Percentiles rank a stretch among this genome's conserved stretches.
These are phyloP conservation scores for Colletotrichum filicis DNA, from an alignment of 2,329 filamentous ascomycete genomes.

Conservation along the genomic window DNA sequence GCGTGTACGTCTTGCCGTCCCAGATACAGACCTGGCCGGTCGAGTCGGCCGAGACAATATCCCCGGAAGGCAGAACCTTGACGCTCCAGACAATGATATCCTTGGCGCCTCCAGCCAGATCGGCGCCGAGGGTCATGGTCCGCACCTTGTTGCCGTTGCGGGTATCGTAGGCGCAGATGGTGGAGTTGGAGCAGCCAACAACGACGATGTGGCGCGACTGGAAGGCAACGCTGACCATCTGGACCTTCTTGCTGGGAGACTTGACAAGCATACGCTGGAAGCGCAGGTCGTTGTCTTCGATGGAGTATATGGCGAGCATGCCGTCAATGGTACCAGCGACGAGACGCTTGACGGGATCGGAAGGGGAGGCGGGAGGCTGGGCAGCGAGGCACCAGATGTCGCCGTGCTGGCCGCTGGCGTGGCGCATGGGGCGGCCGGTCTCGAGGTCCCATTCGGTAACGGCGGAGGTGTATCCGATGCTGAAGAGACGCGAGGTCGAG, in stretches of 20 bases:
- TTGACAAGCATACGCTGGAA: constrained; percentile 82
- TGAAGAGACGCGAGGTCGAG: constrained; percentile 83
- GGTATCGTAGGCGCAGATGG: constrained; percentile 91
- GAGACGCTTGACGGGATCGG: constrained; percentile 65
- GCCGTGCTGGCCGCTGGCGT: constrained; percentile 91
- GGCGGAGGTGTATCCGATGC: constrained; percentile 91
- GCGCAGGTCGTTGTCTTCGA: constrained; percentile 83
- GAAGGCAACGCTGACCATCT: constrained; percentile 92
- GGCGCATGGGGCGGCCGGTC: constrained; percentile 79
- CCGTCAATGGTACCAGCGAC: constrained; percentile 92
- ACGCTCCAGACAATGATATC: constrained; percentile 94
- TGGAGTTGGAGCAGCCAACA: constrained; percentile 95
- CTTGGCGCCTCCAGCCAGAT: constrained; percentile 79
- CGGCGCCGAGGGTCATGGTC: constrained; percentile 87
- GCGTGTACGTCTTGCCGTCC: constrained; percentile 91
- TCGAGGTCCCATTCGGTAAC: constrained; percentile 96
- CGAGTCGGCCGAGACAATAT: constrained; percentile 95
- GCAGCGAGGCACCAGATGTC: constrained; percentile 97
- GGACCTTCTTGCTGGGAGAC: constrained; percentile 83
- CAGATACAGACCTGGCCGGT: constrained; percentile 94
- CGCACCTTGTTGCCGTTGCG: constrained; percentile 80
- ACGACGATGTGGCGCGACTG: constrained; percentile 85
- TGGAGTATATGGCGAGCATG: constrained; percentile 86
- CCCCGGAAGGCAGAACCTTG: constrained; percentile 85
- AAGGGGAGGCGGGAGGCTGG: constrained; percentile 67